These are phyloP conservation scores for Plasmodium gonderi DNA, from an alignment of 169 alveolate species.

Conservation along the genomic window DNA sequence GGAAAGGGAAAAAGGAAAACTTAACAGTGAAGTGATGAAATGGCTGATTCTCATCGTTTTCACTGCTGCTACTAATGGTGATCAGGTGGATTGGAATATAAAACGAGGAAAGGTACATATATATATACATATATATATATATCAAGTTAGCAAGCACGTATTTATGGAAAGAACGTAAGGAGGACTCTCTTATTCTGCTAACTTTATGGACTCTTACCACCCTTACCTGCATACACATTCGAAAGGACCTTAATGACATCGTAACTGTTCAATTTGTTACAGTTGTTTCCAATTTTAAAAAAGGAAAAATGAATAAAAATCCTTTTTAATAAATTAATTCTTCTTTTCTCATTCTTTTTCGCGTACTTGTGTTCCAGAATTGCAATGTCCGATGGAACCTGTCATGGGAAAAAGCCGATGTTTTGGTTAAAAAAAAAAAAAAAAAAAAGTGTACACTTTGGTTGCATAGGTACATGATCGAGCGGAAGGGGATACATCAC, in stretches of 20 bases:
- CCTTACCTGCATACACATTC: conserved; percentile 55
- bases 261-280: conserved; percentile 25
- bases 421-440: background rate
- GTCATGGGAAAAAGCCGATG: background rate
- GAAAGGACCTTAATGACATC: conserved; percentile 56
- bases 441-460: background rate
- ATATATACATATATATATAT: too few relatives aligned
- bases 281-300: conserved; percentile 58
- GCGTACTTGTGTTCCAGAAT: conserved; percentile 53
- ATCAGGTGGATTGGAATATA: too few relatives aligned
- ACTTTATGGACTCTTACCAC: background rate
- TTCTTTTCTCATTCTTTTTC: conserved; percentile 27
- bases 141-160: background rate
- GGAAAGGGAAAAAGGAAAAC: background rate
- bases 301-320: conserved; percentile 44
- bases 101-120: too few relatives aligned
- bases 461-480: too few relatives aligned
- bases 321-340: conserved; percentile 25
- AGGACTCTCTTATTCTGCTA: background rate
- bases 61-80: too few relatives aligned
- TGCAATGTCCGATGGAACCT: conserved; percentile 71
- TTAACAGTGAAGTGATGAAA: background rate
- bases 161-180: background rate
- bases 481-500: background rate
- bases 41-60: too few relatives aligned